Base-by-base conservation (phyloP, 495 filamentous ascomycete genomes). In the Pseudoneurospora amorphoporcata region DNA sequence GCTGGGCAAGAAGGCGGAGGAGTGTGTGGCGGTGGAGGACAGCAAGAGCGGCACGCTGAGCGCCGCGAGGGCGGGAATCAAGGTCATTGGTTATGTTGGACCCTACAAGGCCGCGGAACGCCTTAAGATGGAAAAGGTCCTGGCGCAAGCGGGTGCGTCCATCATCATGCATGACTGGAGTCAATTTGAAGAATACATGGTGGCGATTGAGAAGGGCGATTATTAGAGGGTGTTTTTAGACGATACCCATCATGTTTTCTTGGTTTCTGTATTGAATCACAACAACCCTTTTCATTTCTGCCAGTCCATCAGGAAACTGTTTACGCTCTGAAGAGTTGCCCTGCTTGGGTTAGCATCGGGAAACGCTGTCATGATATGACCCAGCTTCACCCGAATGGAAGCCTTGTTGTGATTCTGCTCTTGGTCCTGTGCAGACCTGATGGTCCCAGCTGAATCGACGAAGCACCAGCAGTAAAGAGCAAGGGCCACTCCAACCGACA, bases 1-100 rank as follows among this genome's bases (percentile, higher is more conserved):
- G 78, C 83, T 97, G 71, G 90, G 90, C 71, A 91, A 91, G 83
- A 89, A 87, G 80, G 84, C 92, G 9, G 86, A 85, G 38, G 92
- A 96, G 86, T 91, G 89, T 70, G 88, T 98, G 39, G 90, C 94
- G 4, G 86, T 98, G 68, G 94, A 98, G 86, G 94, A 97, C 83
- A 94, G 90, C 85, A 94, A 91, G 87, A 92, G 90, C 72, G 94
- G 94, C 72, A 90, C 93, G 32, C 87, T 92, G 68, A 92, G 91
- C 69, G 94, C 90, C 43, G 89, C 92, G 74, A 87, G 91, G 73
- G 94, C 94, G n/a, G 87, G 88, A 35, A 95, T 98, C 76, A 91
- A 88, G 69, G 87, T 91, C 69, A 91, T 98, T 76, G 94, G 88
- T 38, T 98, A 97, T 80, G 93, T 96, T 40, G 94, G 94, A 43